phyloP scores from a whole-genome alignment of 2,329 filamentous ascomycete species.

The Cryphonectria naterciae region DNA sequence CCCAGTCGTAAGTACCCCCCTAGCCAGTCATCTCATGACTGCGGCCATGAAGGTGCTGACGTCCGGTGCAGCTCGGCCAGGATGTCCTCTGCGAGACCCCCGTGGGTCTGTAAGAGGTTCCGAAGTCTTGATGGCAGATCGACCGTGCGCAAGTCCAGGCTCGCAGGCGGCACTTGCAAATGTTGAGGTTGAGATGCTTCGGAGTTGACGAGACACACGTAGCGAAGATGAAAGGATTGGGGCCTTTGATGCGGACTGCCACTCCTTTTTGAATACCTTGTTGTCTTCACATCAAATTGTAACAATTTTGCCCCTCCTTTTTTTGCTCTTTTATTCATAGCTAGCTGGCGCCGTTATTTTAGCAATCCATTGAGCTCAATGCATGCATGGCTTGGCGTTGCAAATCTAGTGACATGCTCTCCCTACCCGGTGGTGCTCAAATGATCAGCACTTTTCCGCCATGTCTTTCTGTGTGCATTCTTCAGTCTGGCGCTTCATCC shows the following conservation, averaged over 20 bases:
- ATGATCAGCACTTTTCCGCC: neutral
- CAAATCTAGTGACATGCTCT: neutral
- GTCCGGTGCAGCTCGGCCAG: neutral
- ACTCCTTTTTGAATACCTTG: slow-evolving; percentile 15
- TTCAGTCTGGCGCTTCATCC: neutral
- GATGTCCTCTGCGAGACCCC: slow-evolving; percentile 14
- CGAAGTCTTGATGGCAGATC: neutral
- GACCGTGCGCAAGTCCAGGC: neutral
- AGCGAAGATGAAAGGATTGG: neutral
- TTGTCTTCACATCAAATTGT: slow-evolving; percentile 5
- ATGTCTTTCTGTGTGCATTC: neutral
- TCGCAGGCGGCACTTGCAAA: neutral
- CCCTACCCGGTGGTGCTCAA: neutral
- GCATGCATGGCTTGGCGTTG: neutral
- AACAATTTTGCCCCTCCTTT: neutral
- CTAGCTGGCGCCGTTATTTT: neutral
- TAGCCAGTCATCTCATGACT: accelerated
- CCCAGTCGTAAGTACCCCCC: neutral
- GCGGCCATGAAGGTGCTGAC: neutral
- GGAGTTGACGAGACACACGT: neutral
- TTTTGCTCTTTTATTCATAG: slow-evolving; percentile 12
- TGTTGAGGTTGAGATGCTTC: slow-evolving; percentile 4
- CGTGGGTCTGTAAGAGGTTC: slow-evolving; percentile 6
- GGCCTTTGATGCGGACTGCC: slow-evolving; percentile 3
- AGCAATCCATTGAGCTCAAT: slow-evolving; percentile 23